These are phyloP conservation scores for Hibiscus tridactylites DNA, from an alignment of 345 rosid genomes.

Conservation along the genomic window DNA sequence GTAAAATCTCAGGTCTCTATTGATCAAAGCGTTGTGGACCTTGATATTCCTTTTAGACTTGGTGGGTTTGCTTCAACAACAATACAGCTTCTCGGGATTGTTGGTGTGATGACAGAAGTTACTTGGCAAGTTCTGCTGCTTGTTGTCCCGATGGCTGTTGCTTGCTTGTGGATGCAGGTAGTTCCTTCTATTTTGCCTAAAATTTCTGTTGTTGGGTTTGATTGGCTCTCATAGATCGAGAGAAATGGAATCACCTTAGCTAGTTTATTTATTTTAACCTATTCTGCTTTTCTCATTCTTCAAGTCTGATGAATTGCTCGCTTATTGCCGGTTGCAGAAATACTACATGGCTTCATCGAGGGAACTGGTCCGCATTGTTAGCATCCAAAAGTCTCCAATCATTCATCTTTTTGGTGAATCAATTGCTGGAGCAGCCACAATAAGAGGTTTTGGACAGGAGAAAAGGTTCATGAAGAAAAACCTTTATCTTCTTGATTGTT, in stretches of 20 bases:
- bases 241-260: constrained; percentile 6
- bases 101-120: constrained; percentile 87
- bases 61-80: constrained; percentile 99
- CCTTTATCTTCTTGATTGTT: constrained; percentile 95
- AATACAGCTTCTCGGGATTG: constrained; percentile 91
- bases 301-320: not conserved
- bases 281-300: constrained; percentile 1
- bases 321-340: constrained; percentile 47
- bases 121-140: constrained; percentile 99
- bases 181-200: constrained; percentile 5
- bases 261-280: constrained; percentile 3
- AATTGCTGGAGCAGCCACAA: constrained; percentile 97
- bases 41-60: constrained; percentile 97
- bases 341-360: constrained; percentile 99
- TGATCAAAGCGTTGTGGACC: constrained; percentile 99
- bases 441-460: constrained; percentile 98
- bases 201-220: not conserved
- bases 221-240: constrained; percentile 5
- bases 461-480: constrained; percentile 95
- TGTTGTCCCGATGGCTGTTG: constrained; percentile 89
- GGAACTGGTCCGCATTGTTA: constrained; percentile 95
- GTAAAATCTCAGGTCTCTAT: constrained; percentile 65
- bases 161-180: constrained; percentile 99
- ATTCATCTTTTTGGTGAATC: constrained; percentile 97
- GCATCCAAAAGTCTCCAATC: constrained; percentile 97